Percentiles rank a stretch among this genome's conserved stretches.
phyloP scores from a whole-genome alignment of 75 land plant genomes.

The Cupressus sempervirens region DNA sequence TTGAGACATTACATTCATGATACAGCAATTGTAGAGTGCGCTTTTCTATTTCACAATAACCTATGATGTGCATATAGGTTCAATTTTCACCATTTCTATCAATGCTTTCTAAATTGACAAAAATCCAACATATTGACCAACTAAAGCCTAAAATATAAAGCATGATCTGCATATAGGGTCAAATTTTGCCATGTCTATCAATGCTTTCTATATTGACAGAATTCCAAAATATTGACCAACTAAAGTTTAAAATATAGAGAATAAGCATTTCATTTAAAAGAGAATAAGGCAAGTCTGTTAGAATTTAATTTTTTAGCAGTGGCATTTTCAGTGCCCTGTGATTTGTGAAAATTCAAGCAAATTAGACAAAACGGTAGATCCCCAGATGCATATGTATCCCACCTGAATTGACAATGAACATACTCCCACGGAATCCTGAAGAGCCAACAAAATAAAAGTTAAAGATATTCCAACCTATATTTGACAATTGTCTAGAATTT shows the following conservation, averaged over 20 bases:
- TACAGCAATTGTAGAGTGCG: too few relatives aligned
- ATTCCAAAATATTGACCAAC: not conserved
- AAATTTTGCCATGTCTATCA: not conserved
- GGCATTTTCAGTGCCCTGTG: not conserved
- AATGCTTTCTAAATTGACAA: not conserved
- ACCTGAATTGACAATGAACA: constrained; percentile 90
- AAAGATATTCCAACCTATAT: not conserved
- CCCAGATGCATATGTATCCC: not conserved
- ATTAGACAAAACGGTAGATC: not conserved
- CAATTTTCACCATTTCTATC: not conserved
- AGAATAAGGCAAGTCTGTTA: not conserved
- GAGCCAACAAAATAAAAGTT: not conserved
- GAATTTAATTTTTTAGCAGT: not conserved
- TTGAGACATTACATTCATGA: too few relatives aligned
- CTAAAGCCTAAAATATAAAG: too few relatives aligned
- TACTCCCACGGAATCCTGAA: constrained; percentile 81
- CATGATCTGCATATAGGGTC: not conserved
- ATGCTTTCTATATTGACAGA: not conserved
- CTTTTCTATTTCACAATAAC: not conserved
- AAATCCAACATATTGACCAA: not conserved
- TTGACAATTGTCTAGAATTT: too few relatives aligned
- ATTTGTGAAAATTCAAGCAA: not conserved
- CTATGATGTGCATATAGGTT: not conserved
- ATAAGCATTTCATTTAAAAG: not conserved
- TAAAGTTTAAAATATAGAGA: too few relatives aligned